Evolutionary conservation across 2,329 filamentous ascomycete species (phyloP), one percentile per base, ranked within the genome.

Genomic region (Simplicillium sp.): DNA sequence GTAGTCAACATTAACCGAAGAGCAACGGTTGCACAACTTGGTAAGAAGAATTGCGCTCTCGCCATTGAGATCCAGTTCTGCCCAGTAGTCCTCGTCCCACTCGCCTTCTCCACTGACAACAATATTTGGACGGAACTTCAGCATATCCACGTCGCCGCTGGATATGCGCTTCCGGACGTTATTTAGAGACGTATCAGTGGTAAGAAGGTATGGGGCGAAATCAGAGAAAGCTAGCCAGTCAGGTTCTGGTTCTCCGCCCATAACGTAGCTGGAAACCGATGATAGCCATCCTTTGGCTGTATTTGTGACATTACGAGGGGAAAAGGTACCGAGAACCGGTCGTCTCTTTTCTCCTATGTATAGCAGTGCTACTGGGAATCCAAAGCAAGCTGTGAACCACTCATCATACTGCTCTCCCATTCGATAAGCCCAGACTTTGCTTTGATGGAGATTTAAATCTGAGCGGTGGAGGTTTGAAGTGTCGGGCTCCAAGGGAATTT

Each of bases 41-140:
- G 81, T 87, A 25, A 87, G 62, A 5, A 72, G 54, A 7, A 87
- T 62, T 33, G 60, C 62, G 5, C 56, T 53, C 14, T 42, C 25
- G 29, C 47, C 46, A 38, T 52, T 46, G 32, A 83, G 55, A 13
- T 58, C 57, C 29, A 87, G 58, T 51, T 80, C 77, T 3, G 65
- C 73, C 84, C 82, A 88, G 53, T 73, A 86, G 54, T 88, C 84
- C 56, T 88, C 83, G 11, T 81, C 80, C 55, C 75, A 88, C 1
- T 75, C 61, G 9, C 60, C 57, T 4, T 74, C 69, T 3, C 77
- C 79, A 31, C 74, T 72, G 2, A 87, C 60, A 2, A 88, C 77
- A 36, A 88, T 73, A 54, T 87, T 88, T 1, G 83, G 81, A 29
- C 84, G 75, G 57, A 87, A 84, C 50, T 82, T 83, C 32, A 71